Evolutionary conservation across 331 rosid species (phyloP).

Genomic region (Pyracantha coccinea): DNA sequence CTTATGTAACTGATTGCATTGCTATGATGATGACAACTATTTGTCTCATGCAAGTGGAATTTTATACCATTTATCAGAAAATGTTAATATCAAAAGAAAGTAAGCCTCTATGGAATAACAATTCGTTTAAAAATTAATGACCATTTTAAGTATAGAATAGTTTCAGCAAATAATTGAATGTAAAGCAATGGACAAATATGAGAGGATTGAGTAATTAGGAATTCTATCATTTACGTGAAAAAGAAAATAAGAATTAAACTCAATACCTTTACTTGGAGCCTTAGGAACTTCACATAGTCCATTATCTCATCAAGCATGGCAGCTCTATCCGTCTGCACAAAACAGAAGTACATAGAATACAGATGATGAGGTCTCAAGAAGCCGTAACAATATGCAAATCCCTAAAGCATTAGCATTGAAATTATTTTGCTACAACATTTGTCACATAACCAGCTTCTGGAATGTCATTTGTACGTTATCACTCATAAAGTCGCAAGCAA

Average conservation of each 20-base stretch:
- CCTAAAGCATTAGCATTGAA: neutral
- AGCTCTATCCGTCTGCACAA: slow-evolving; percentile 80
- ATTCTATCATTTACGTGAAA: neutral
- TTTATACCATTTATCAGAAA: neutral
- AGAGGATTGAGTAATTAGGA: neutral
- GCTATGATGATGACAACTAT: neutral
- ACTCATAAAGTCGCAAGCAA: neutral
- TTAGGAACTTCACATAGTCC: slow-evolving; percentile 92
- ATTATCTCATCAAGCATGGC: slow-evolving; percentile 96
- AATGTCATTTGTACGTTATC: neutral
- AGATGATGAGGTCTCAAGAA: neutral
- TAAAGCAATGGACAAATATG: neutral
- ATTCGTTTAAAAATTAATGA: neutral
- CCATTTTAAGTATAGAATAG: neutral
- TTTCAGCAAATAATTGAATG: neutral
- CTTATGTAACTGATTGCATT: neutral
- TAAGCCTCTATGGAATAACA: neutral
- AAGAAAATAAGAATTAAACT: neutral
- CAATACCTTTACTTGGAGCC: slow-evolving; percentile 89
- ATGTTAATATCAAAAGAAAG: neutral
- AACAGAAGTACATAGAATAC: slow-evolving; percentile 2
- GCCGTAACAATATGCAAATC: neutral
- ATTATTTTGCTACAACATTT: neutral
- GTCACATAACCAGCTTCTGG: neutral
- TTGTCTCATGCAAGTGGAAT: neutral